Conservation (phyloP, 352 stramenopile genomes). For the Globisporangium camurandrum region DNA sequence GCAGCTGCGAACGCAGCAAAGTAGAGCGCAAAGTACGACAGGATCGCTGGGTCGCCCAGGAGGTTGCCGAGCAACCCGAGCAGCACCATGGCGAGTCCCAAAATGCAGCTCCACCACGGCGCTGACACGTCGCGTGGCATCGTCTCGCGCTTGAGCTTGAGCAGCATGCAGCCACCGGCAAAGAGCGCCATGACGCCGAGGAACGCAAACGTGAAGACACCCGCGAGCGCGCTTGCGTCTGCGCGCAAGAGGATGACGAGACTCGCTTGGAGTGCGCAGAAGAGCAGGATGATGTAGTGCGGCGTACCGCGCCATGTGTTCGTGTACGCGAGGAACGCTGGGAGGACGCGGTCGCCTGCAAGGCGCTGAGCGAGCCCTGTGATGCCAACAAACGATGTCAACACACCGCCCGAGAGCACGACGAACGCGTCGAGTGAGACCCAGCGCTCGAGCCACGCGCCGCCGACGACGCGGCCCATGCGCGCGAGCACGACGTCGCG, state of each 20-base stretch:
- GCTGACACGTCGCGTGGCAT: constrained; percentile 49
- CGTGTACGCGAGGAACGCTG: constrained; percentile 35
- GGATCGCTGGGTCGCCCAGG: constrained; percentile 29
- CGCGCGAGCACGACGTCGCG: constrained; percentile 62
- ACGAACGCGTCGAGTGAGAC: constrained; percentile 80
- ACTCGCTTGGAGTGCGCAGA: constrained; percentile 56
- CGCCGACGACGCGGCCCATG: constrained; percentile 33
- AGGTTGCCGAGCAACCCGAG: constrained; percentile 18
- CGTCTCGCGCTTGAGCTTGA: constrained; percentile 77
- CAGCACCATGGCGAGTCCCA: constrained; percentile 15
- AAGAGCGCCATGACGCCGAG: constrained; percentile 80
- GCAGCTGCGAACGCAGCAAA: constrained; percentile 30
- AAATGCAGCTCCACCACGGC: constrained; percentile 24
- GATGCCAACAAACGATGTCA: constrained; percentile 82
- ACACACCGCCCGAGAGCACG: constrained; percentile 75
- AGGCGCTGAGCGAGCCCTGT: constrained; percentile 66
- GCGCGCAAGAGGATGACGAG: constrained; percentile 68
- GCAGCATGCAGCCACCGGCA: constrained; percentile 64
- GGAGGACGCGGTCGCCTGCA: constrained; percentile 53
- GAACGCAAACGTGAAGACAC: constrained; percentile 85
- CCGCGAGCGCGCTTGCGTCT: constrained; percentile 58
- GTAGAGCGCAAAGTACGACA: constrained; percentile 53
- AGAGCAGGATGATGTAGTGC: constrained; percentile 69
- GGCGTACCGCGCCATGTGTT: constrained; percentile 63
- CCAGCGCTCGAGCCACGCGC: constrained; percentile 38